Percentiles rank a stretch among this genome's conserved stretches.
Conservation (phyloP, 805 yeast species). For the Myxozyma udenii region DNA sequence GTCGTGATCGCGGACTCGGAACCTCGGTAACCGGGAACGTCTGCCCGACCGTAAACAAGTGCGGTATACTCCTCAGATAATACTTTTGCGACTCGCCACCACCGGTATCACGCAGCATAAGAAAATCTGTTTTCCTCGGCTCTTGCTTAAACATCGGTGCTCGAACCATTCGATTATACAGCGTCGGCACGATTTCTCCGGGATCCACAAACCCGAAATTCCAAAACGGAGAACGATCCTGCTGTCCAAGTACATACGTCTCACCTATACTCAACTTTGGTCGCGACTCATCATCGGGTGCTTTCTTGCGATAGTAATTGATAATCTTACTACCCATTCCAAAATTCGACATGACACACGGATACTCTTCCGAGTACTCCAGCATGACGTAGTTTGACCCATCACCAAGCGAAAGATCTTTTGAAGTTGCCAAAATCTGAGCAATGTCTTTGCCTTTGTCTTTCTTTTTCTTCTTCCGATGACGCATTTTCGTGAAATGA, state of each 20-base stretch:
- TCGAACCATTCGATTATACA: conserved; percentile 84
- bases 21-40: conserved; percentile 88
- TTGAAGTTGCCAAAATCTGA: conserved; percentile 66
- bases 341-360: conserved; percentile 74
- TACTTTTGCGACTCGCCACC: conserved; percentile 61
- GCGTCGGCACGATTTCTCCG: conserved; percentile 89
- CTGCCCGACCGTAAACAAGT: conserved; percentile 85
- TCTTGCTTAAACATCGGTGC: conserved; percentile 94
- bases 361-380: conserved; percentile 90
- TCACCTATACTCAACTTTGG: conserved; percentile 91
- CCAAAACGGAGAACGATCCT: conserved; percentile 97
- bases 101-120: conserved; percentile 75
- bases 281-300: conserved; percentile 75
- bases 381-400: conserved; percentile 69
- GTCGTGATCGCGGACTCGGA: conserved; percentile 97
- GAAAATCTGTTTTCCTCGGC: conserved; percentile 70
- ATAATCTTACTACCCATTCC: conserved; percentile 96
- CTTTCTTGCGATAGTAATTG: conserved; percentile 83
- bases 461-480: conserved; percentile 83
- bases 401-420: conserved; percentile 81
- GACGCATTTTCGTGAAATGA: conserved; percentile 68
- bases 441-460: conserved; percentile 79
- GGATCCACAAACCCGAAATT: conserved; percentile 95
- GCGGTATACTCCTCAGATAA: conserved; percentile 64
- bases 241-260: conserved; percentile 92